Conservation (phyloP, 805 yeast species). For the Nakazawaea siamensis region DNA sequence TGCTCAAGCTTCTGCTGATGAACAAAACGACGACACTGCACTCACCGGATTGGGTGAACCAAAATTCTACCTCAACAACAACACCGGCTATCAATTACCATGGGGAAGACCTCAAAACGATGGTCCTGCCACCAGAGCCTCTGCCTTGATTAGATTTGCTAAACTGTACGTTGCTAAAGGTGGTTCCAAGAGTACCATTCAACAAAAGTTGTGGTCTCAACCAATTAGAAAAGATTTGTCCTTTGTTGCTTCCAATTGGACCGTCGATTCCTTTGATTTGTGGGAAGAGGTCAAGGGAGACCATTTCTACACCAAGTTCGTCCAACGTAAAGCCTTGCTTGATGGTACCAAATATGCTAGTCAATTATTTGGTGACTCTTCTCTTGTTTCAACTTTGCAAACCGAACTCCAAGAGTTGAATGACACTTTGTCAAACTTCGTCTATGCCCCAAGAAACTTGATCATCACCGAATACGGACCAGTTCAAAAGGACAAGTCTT, state of each 20-base stretch:
- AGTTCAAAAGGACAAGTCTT: constrained; percentile 8
- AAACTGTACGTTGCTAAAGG: constrained; percentile 4
- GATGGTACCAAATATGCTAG: constrained; percentile 17
- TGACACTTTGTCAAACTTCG: constrained; percentile 12
- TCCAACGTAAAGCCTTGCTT: constrained; percentile 7
- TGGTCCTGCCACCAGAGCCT: constrained; percentile 28
- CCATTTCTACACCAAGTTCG: constrained; percentile 28
- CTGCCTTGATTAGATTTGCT: constrained; percentile 7
- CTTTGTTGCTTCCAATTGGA: constrained; percentile 28
- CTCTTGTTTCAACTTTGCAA: not conserved
- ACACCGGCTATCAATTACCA: constrained; percentile 1
- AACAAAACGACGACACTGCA: constrained; percentile 2
- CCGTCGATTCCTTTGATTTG: constrained; percentile 28
- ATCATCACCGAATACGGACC: constrained; percentile 18
- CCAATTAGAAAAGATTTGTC: constrained; percentile 31
- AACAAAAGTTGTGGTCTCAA: constrained; percentile 1
- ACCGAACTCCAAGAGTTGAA: constrained; percentile 13
- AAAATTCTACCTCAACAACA: constrained; percentile 23
- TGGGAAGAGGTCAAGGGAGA: constrained; percentile 35
- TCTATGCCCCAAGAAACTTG: constrained; percentile 19
- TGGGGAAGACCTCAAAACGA: constrained; percentile 44
- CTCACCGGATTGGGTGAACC: constrained; percentile 35
- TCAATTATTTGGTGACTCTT: constrained; percentile 14
- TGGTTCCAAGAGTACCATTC: not conserved
- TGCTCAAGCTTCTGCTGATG: constrained; percentile 1